These are phyloP conservation scores for Scutellaria baicalensis DNA, from an alignment of 257 asterid genomes.

Conservation along the genomic window DNA sequence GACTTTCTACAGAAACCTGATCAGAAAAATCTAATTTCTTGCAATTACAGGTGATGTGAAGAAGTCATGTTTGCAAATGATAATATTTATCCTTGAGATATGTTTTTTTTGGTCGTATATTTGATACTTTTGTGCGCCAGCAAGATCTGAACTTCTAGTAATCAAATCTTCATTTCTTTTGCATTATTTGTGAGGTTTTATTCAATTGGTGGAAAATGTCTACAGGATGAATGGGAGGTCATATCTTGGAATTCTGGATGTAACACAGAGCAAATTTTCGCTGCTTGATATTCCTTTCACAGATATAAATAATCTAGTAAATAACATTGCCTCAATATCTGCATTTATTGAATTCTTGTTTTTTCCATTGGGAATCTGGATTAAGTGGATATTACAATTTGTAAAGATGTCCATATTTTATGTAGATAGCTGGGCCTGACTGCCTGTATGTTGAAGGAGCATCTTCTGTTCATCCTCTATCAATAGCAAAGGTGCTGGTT, in stretches of 20 bases:
- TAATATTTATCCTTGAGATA: background rate
- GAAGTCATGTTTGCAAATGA: background rate
- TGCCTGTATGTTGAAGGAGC: constrained; percentile 84
- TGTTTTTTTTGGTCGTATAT: background rate
- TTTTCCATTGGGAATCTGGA: background rate
- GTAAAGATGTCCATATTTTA: constrained; percentile 4
- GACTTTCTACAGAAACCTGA: constrained; percentile 52
- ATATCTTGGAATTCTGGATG: constrained; percentile 76
- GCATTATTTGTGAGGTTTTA: background rate
- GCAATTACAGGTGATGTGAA: constrained; percentile 70
- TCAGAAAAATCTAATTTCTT: constrained; percentile 56
- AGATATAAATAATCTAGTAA: constrained; percentile 73
- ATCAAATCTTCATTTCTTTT: background rate
- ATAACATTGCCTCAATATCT: background rate
- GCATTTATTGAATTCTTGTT: background rate
- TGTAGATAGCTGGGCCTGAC: constrained; percentile 58
- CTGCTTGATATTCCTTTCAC: constrained; percentile 73
- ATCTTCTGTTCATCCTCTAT: constrained; percentile 68
- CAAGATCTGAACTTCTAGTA: background rate
- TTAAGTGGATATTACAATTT: background rate
- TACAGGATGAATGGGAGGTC: constrained; percentile 89
- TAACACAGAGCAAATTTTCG: constrained; percentile 37
- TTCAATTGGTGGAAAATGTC: constrained; percentile 13
- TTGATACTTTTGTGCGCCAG: background rate
- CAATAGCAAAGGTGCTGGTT: constrained; percentile 74